Evolutionary conservation across 306 rosid genomes (phyloP).

Genomic region (Medicago ruthenica): DNA sequence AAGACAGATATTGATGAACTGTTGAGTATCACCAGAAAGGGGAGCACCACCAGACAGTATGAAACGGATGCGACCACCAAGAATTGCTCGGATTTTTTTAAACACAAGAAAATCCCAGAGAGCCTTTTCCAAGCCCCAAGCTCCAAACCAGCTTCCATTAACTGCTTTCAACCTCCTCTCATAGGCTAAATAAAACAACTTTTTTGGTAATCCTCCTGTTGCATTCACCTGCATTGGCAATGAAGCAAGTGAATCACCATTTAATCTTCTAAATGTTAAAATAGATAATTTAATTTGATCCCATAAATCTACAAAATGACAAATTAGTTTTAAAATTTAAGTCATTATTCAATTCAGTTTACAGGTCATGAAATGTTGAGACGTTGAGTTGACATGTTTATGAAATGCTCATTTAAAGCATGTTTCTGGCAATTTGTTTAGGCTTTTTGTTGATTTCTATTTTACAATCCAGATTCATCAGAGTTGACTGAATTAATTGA

Average conservation of each 20-base stretch:
- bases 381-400: neutral
- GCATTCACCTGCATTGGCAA: conserved; percentile 68
- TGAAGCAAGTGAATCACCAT: neutral
- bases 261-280: neutral
- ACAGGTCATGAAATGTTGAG: neutral
- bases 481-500: neutral
- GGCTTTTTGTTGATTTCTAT: conserved; percentile 3
- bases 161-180: conserved; percentile 80
- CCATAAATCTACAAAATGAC: neutral
- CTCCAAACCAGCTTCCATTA: conserved; percentile 96
- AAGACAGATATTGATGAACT: conserved; percentile 95
- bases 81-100: conserved; percentile 81
- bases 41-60: conserved; percentile 98
- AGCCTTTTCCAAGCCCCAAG: conserved; percentile 86
- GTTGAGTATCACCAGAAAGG: conserved; percentile 87
- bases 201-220: conserved; percentile 80
- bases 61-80: conserved; percentile 86
- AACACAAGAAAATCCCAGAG: conserved; percentile 87
- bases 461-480: neutral
- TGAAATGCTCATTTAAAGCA: neutral
- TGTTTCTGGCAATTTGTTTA: neutral
- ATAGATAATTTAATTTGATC: neutral
- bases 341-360: neutral
- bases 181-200: conserved; percentile 87
- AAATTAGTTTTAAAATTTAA: neutral